These are phyloP conservation scores for Hymenoscyphus fructigenus DNA, from an alignment of 2,329 filamentous ascomycete species.

Conservation along the genomic window DNA sequence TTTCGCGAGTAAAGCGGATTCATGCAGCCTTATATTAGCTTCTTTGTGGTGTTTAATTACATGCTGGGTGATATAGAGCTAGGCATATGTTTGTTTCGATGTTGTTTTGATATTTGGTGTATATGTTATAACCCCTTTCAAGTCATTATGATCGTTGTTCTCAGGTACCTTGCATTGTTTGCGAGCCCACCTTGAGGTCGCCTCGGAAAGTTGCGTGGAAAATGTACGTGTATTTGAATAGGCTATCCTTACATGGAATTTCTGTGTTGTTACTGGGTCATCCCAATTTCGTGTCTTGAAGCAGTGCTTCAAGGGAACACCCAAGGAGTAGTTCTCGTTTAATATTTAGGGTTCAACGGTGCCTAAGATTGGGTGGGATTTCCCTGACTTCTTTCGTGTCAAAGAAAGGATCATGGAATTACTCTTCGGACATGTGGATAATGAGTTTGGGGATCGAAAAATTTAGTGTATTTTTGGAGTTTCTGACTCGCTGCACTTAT, in stretches of 20 bases:
- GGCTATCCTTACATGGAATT: neutral
- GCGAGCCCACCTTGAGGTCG: neutral
- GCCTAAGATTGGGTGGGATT: neutral
- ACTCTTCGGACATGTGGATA: neutral
- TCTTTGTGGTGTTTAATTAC: neutral
- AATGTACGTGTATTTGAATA: neutral
- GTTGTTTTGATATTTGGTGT: neutral
- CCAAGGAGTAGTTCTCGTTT: neutral
- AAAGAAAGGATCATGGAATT: neutral
- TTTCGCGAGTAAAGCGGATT: neutral
- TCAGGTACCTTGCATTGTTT: neutral
- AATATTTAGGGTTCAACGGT: neutral
- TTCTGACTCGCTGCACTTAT: neutral
- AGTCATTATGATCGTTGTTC: neutral
- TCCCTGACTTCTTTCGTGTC: neutral
- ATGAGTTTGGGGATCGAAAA: neutral
- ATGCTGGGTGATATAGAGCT: neutral
- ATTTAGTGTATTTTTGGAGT: neutral
- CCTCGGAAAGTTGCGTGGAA: neutral
- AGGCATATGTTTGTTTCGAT: neutral
- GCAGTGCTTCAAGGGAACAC: neutral
- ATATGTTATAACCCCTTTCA: neutral
- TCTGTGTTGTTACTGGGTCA: neutral
- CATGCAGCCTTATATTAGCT: neutral
- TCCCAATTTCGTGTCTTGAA: neutral